Evolutionary conservation across 345 rosid genomes (phyloP).

Genomic region (Murraya paniculata): DNA sequence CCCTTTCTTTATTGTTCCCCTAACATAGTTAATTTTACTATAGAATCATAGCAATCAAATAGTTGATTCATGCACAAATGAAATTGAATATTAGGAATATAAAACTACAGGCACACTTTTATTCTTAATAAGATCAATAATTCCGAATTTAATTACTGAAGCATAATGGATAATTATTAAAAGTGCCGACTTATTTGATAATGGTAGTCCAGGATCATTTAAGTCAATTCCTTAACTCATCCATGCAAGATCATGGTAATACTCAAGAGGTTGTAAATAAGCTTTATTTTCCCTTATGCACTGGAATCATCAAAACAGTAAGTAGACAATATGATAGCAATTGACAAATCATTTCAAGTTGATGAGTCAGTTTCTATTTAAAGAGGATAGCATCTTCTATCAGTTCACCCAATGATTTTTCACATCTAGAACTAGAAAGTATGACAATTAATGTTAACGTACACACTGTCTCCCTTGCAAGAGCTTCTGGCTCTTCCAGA

Average conservation of each 20-base stretch:
- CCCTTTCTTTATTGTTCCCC: neutral
- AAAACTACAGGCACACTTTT: neutral
- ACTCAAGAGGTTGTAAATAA: neutral
- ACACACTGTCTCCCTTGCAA: conserved; percentile 98
- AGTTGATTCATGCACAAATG: neutral
- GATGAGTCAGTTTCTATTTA: neutral
- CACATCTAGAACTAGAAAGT: conserved; percentile 2
- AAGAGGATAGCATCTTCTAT: neutral
- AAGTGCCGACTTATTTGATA: neutral
- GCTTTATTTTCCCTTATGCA: neutral
- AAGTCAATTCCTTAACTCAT: neutral
- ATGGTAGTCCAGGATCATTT: neutral
- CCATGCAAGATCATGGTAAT: neutral
- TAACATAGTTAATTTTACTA: neutral
- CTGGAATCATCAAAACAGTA: neutral
- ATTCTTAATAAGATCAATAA: neutral
- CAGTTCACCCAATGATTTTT: neutral
- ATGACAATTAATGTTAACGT: conserved; percentile 53
- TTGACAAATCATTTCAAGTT: neutral
- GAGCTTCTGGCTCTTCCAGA: conserved; percentile 86
- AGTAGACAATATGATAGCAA: neutral
- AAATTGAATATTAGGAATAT: neutral
- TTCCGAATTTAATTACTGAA: neutral
- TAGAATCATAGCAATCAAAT: neutral
- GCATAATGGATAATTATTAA: neutral